Conservation (phyloP, 768 basidiomycete species). For the Suillus variegatus region DNA sequence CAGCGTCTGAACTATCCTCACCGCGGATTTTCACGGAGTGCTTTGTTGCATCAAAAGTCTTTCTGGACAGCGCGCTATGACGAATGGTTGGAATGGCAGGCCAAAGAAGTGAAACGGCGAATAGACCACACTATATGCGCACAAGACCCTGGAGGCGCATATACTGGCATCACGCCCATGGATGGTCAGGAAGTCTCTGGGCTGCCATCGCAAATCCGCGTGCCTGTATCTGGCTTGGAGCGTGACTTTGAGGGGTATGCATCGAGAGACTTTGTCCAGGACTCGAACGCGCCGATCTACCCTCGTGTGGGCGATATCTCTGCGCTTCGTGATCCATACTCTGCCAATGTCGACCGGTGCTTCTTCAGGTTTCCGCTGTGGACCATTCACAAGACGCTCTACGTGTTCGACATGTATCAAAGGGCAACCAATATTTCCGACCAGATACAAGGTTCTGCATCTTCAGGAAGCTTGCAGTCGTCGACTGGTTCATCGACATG, state of each 20-base stretch:
- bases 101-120: constrained; percentile 11
- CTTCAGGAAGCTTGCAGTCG: background rate
- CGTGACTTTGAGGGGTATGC: constrained; percentile 24
- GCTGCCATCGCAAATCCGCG: constrained; percentile 22
- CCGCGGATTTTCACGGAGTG: constrained; percentile 64
- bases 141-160: constrained; percentile 22
- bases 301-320: constrained; percentile 68
- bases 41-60: constrained; percentile 58
- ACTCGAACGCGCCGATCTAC: constrained; percentile 35
- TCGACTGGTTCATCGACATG: constrained; percentile 1
- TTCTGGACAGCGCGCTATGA: constrained; percentile 63
- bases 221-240: constrained; percentile 31
- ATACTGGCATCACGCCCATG: constrained; percentile 23
- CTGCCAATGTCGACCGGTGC: constrained; percentile 56
- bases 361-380: constrained; percentile 59
- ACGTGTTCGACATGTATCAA: constrained; percentile 58
- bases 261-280: constrained; percentile 11
- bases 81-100: constrained; percentile 45
- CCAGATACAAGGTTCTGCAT: background rate
- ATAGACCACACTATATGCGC: constrained; percentile 11
- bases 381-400: constrained; percentile 69
- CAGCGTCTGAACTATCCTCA: constrained; percentile 50
- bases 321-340: constrained; percentile 57
- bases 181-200: background rate
- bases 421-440: constrained; percentile 2